phyloP scores from a whole-genome alignment of 2,329 filamentous ascomycete genomes.

The Exophiala aquamarina region DNA sequence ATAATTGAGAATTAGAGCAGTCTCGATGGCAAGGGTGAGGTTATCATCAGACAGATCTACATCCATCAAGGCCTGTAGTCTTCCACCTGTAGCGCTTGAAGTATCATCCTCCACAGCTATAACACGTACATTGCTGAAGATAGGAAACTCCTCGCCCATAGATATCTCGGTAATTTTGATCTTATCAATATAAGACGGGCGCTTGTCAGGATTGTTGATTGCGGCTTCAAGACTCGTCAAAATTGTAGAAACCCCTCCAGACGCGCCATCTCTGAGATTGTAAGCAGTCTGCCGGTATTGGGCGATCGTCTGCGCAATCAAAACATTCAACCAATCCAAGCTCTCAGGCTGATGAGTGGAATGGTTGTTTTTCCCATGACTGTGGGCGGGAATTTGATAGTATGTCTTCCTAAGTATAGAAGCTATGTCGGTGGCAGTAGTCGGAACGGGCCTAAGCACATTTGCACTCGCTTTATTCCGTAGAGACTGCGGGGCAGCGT shows the following conservation, averaged over 20 bases:
- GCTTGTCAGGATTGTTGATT: slow-evolving; percentile 80
- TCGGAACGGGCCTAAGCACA: slow-evolving; percentile 70
- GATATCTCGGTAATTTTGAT: slow-evolving; percentile 93
- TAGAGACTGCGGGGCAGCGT: slow-evolving; percentile 45
- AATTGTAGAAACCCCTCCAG: slow-evolving; percentile 57
- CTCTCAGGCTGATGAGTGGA: slow-evolving; percentile 94
- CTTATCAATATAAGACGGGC: slow-evolving; percentile 89
- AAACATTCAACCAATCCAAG: slow-evolving; percentile 97
- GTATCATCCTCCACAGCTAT: slow-evolving; percentile 68
- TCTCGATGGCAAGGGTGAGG: slow-evolving; percentile 91
- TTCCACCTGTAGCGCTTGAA: slow-evolving; percentile 61
- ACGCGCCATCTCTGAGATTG: slow-evolving; percentile 68
- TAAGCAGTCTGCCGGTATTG: slow-evolving; percentile 92
- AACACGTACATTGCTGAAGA: slow-evolving; percentile 96
- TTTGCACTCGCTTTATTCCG: slow-evolving; percentile 55
- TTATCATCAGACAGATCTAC: slow-evolving; percentile 90
- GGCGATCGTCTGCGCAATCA: slow-evolving; percentile 93
- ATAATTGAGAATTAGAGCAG: slow-evolving; percentile 90
- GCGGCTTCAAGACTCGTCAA: slow-evolving; percentile 79
- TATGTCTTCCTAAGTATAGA: slow-evolving; percentile 91
- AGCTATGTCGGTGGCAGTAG: slow-evolving; percentile 78
- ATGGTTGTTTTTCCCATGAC: slow-evolving; percentile 40
- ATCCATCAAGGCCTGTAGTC: slow-evolving; percentile 92
- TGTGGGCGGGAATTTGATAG: slow-evolving; percentile 65
- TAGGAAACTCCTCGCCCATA: slow-evolving; percentile 94